Evolutionary conservation across 2,329 filamentous ascomycete species (phyloP).

Genomic region (Decorospora gaudefroyi): DNA sequence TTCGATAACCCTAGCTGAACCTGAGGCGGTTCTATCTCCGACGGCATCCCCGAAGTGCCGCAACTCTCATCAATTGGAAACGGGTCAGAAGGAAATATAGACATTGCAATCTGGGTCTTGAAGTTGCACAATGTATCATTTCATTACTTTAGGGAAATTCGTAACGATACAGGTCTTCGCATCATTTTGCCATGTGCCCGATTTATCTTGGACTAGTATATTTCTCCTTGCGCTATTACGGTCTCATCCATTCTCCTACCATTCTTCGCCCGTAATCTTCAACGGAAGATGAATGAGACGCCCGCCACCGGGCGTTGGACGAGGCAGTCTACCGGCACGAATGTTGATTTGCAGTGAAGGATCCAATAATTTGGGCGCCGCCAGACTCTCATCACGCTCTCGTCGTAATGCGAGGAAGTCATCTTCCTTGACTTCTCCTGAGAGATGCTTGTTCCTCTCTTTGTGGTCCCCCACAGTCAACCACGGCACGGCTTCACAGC

Average conservation of each 20-base stretch:
- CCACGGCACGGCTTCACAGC: conserved; percentile 32
- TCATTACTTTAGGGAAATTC: too few species aligned
- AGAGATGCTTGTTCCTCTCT: conserved; percentile 45
- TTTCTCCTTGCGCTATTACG: too few species aligned
- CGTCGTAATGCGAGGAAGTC: conserved; percentile 43
- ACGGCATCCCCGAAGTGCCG: too few species aligned
- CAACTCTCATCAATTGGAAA: too few species aligned
- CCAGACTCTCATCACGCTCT: conserved; percentile 39
- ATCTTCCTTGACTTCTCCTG: conserved; percentile 26
- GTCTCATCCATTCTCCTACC: conserved; percentile 1
- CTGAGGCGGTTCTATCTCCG: too few species aligned
- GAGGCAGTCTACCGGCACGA: conserved; percentile 45
- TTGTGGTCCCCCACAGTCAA: conserved; percentile 46
- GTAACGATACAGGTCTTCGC: too few species aligned
- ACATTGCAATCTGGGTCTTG: too few species aligned
- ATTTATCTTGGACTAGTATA: too few species aligned
- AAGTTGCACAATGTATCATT: too few species aligned
- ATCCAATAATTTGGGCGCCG: conserved; percentile 44
- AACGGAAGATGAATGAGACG: conserved; percentile 14
- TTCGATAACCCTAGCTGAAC: conserved; percentile 7
- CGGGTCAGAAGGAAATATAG: too few species aligned
- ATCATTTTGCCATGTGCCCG: too few species aligned
- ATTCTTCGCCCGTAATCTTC: not conserved
- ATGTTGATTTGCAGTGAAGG: conserved; percentile 50
- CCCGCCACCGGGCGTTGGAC: conserved; percentile 2